Evolutionary conservation across 148 eudicot genomes (phyloP).

Genomic region (Nepenthes mirabilis): DNA sequence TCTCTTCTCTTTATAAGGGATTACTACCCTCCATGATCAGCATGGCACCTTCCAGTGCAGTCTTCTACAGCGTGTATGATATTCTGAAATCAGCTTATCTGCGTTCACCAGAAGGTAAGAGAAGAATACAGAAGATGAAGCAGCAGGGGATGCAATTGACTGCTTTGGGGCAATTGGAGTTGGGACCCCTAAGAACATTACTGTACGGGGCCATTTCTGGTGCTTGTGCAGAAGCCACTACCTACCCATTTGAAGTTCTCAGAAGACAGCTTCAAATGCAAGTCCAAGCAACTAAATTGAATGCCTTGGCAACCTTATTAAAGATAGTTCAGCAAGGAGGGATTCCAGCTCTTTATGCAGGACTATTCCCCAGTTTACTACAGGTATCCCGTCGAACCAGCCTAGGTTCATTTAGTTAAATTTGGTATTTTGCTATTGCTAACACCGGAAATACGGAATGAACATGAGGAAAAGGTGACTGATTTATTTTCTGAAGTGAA

Average conservation of each 20-base stretch:
- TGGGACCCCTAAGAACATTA: conserved; percentile 48
- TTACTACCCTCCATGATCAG: conserved; percentile 55
- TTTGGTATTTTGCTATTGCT: background rate
- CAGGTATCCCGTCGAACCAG: conserved; percentile 29
- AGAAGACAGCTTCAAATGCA: conserved; percentile 62
- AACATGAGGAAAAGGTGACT: background rate
- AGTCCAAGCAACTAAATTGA: conserved; percentile 30
- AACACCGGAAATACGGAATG: background rate
- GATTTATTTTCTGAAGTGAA: too few relatives aligned
- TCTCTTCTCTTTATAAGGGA: conserved; percentile 57
- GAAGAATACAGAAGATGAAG: conserved; percentile 38
- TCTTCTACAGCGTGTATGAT: conserved; percentile 61
- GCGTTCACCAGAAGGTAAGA: conserved; percentile 46
- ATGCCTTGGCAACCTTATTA: conserved; percentile 33
- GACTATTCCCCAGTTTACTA: conserved; percentile 49
- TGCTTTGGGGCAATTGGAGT: conserved; percentile 46
- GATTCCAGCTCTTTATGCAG: conserved; percentile 58
- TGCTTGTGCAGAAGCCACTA: conserved; percentile 64
- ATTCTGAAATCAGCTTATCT: conserved; percentile 43
- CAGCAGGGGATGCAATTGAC: conserved; percentile 35
- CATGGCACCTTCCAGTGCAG: conserved; percentile 61
- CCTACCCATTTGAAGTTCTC: conserved; percentile 62
- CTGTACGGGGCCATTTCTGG: conserved; percentile 65
- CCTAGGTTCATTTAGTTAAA: background rate
- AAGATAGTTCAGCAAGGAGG: conserved; percentile 54